Conservation (phyloP, 148 eudicot genomes). For the Cornus controversa region DNA sequence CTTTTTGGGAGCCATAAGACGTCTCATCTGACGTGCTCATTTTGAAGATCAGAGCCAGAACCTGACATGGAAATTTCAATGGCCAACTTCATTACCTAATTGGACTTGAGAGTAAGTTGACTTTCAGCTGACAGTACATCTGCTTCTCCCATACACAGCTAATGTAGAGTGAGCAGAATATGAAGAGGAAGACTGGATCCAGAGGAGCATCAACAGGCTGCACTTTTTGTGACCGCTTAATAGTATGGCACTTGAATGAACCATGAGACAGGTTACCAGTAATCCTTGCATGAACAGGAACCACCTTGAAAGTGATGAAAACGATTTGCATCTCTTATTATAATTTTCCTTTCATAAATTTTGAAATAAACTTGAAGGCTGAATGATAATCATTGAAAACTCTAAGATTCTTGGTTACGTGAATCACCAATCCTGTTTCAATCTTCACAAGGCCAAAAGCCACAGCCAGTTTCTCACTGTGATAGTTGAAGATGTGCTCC, state of each 20-base stretch:
- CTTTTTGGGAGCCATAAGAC: constrained; percentile 20
- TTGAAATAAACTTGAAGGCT: constrained; percentile 18
- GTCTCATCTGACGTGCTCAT: constrained; percentile 42
- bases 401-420: constrained; percentile 24
- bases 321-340: constrained; percentile 24
- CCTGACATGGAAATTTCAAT: constrained; percentile 25
- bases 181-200: constrained; percentile 73
- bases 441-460: constrained; percentile 25
- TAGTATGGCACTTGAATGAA: constrained; percentile 25
- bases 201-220: constrained; percentile 42
- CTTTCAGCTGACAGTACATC: too few relatives aligned
- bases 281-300: constrained; percentile 27
- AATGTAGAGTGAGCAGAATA: constrained; percentile 37
- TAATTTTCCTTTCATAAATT: constrained; percentile 18
- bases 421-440: constrained; percentile 4
- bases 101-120: constrained; percentile 37
- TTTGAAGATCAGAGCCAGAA: constrained; percentile 18
- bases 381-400: constrained; percentile 27
- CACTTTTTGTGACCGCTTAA: constrained; percentile 45
- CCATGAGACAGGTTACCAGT: constrained; percentile 13
- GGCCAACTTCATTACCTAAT: constrained; percentile 35
- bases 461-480: constrained; percentile 26
- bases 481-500: constrained; percentile 15
- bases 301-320: constrained; percentile 29
- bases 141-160: too few relatives aligned